A percentile compares a stretch with the other conserved stretches of the same genome.
Evolutionary conservation across 1,284 basidiomycete species (phyloP).

Genomic region (Ceratobasidium sp.): DNA sequence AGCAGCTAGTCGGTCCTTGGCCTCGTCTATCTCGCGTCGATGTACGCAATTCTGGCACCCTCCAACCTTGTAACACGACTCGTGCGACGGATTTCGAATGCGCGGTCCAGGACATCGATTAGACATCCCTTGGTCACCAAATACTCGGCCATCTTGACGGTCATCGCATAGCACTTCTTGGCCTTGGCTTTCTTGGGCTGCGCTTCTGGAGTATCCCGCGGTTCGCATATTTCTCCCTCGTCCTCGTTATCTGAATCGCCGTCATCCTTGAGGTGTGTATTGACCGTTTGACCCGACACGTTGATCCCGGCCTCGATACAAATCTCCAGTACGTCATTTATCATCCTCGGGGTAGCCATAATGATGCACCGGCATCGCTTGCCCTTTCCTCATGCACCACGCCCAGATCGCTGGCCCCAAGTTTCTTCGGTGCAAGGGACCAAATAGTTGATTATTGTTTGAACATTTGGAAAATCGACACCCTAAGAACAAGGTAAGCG

Average conservation of each 20-base stretch:
- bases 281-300: neutral
- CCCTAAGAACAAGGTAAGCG: neutral
- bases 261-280: neutral
- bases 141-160: neutral
- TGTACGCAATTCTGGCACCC: neutral
- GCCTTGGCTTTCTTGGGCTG: too few species aligned
- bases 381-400: neutral
- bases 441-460: neutral
- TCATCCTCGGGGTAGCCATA: neutral
- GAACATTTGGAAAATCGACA: neutral
- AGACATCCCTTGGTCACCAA: neutral
- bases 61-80: neutral
- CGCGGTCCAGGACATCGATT: neutral
- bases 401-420: neutral
- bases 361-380: neutral
- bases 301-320: neutral
- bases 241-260: neutral
- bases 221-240: too few species aligned
- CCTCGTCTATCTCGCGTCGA: neutral
- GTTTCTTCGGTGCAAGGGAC: neutral
- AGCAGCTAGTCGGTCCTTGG: neutral
- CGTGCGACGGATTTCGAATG: constrained; percentile 1
- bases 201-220: too few species aligned
- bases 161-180: neutral
- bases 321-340: neutral